Conservation (phyloP, 495 filamentous ascomycete species). For the Penicillium riverlandense region DNA sequence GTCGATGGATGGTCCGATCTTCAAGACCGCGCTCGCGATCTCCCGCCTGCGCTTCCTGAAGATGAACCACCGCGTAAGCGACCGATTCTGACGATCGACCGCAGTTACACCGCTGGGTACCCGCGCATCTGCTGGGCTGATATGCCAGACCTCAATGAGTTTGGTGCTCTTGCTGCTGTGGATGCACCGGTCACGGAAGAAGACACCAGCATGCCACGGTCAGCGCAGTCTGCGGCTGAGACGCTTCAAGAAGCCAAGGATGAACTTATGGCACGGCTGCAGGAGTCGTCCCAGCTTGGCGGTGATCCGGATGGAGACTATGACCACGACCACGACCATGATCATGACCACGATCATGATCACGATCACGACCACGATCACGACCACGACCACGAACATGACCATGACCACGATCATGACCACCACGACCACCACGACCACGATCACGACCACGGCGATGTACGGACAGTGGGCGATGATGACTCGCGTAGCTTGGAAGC, state of each 20-base stretch:
- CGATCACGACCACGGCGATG: slow-evolving; percentile 28
- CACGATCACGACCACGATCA: slow-evolving; percentile 16
- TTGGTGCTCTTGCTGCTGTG: slow-evolving; percentile 23
- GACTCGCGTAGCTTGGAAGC: slow-evolving; percentile 39
- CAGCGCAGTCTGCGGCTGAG: slow-evolving; percentile 46
- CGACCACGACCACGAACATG: too few relatives aligned
- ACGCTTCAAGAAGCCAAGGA: slow-evolving; percentile 50
- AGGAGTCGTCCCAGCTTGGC: slow-evolving; percentile 40
- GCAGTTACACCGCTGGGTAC: slow-evolving; percentile 36
- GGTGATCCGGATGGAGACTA: slow-evolving; percentile 34
- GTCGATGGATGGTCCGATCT: slow-evolving; percentile 42
- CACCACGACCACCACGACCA: slow-evolving; percentile 35
- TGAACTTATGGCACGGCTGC: slow-evolving; percentile 51
- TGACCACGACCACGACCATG: slow-evolving; percentile 22
- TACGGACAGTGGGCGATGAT: slow-evolving; percentile 38
- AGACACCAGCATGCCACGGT: slow-evolving; percentile 45
- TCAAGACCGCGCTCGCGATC: slow-evolving; percentile 35
- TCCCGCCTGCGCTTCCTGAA: slow-evolving; percentile 33
- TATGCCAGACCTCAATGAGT: slow-evolving; percentile 40
- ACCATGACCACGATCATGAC: slow-evolving; percentile 38
- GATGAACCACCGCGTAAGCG: slow-evolving; percentile 34
- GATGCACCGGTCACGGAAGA: slow-evolving; percentile 37
- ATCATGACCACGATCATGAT: slow-evolving; percentile 26
- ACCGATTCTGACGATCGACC: slow-evolving; percentile 37
- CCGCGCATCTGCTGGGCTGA: slow-evolving; percentile 42